Evolutionary conservation across 2,329 filamentous ascomycete genomes (phyloP), one percentile per base, ranked within the genome.

Genomic region (Fusarium praegraminearum): DNA sequence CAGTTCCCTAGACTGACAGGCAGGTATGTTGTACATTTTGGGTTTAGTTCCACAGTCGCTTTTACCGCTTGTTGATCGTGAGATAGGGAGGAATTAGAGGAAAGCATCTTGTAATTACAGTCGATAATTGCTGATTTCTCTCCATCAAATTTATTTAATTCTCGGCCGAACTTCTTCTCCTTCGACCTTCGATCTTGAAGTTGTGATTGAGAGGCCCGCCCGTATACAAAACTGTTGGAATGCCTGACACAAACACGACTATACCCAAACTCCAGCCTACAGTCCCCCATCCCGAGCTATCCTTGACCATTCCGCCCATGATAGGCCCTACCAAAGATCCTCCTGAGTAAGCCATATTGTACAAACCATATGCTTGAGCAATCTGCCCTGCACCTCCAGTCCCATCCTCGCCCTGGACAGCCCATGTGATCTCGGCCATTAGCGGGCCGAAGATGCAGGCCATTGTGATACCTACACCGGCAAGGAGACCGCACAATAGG

Each of bases 351-450:
- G 78, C 76, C 61, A 80, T 74, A 49, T 78, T 80, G 59, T 79
- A 80, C 36, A 80, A 60, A 5, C 77, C 78, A 51, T 80, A 80
- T 3, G 76, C 77, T 22, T 78, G 76, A 13, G 78, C 78, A 56
- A 78, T 78, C 9, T 79, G 77, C 16, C 71, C 73, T 10, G 51
- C 66, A 24, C 68, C 69, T 36, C 65, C 62, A 18, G 66, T 68
- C 4, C 69, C 70, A 52, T 71, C 68, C 18, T 71, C 66, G 13
- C 53, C 62, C 49, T 76, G 65, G 11, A 77, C 69, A 6, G 77
- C 67, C 76, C 76, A 80, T 36, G 76, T 78, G 40, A 80, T 79
- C 66, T 80, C 78, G 3, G 78, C 78, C 74, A 79, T 80, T 54
- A 80, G 45, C 5, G 78, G 77, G 3, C 75, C 75, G 22, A 79